Percentiles rank a stretch among this genome's conserved stretches.
phyloP scores from a whole-genome alignment of 1,284 basidiomycete genomes.

The Heterobasidion occidentale region DNA sequence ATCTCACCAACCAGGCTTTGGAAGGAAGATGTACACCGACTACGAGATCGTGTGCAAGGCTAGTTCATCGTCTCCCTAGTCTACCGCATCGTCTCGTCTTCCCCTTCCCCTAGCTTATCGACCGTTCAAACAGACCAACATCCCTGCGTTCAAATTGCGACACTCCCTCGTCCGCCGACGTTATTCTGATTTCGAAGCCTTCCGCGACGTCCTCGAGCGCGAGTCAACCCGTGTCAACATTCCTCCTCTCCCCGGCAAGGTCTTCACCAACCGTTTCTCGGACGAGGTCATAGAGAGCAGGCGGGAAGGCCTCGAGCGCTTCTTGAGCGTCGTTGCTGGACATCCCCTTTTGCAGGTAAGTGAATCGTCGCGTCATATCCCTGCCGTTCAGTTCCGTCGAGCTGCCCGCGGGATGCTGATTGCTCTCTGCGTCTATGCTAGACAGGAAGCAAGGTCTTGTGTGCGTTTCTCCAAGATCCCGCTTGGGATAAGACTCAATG shows the following conservation, averaged over 20 bases:
- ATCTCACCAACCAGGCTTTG: slow-evolving; percentile 55
- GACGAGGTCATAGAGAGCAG: slow-evolving; percentile 95
- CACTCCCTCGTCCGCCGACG: slow-evolving; percentile 92
- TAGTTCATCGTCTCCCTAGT: slow-evolving; percentile 16
- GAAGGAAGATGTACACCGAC: slow-evolving; percentile 98
- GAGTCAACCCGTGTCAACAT: slow-evolving; percentile 98
- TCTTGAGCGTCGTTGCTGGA: slow-evolving; percentile 93
- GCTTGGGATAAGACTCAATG: slow-evolving; percentile 77
- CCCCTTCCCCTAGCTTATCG: neutral
- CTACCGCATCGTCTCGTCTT: neutral
- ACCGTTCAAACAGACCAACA: slow-evolving; percentile 74
- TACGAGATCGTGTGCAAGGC: slow-evolving; percentile 99
- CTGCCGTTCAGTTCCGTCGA: neutral
- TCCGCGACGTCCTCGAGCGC: slow-evolving; percentile 95
- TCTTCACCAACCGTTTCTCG: slow-evolving; percentile 94
- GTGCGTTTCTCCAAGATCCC: slow-evolving; percentile 92
- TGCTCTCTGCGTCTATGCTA: slow-evolving; percentile 21
- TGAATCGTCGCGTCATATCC: slow-evolving; percentile 2
- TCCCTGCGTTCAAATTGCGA: slow-evolving; percentile 95
- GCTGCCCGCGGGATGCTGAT: neutral
- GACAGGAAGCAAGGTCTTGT: slow-evolving; percentile 97
- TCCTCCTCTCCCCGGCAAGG: slow-evolving; percentile 92
- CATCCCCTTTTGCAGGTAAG: slow-evolving; percentile 91
- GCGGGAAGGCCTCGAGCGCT: slow-evolving; percentile 91
- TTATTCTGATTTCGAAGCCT: slow-evolving; percentile 99